These are phyloP conservation scores for Excoecaria agallocha DNA, from an alignment of 345 rosid genomes.

Conservation along the genomic window DNA sequence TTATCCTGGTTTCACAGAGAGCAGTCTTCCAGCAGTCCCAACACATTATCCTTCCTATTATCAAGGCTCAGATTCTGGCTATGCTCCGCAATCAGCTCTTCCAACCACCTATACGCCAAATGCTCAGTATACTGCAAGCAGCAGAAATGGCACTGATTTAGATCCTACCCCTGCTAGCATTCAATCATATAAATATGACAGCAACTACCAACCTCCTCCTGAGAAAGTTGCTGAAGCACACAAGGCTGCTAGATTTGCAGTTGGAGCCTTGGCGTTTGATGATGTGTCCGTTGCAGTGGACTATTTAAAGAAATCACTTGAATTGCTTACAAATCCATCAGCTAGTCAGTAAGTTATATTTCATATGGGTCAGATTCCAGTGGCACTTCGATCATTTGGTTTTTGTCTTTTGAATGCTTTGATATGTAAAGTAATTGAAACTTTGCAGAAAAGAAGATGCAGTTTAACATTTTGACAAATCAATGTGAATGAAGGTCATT, in stretches of 20 bases:
- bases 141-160: slow-evolving; percentile 39
- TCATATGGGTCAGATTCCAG: neutral
- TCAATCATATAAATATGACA: slow-evolving; percentile 62
- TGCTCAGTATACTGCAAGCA: slow-evolving; percentile 49
- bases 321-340: slow-evolving; percentile 70
- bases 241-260: slow-evolving; percentile 97
- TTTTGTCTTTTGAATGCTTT: slow-evolving; percentile 8
- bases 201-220: slow-evolving; percentile 80
- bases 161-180: slow-evolving; percentile 45
- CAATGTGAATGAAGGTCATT: slow-evolving; percentile 18
- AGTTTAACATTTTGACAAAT: neutral
- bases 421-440: slow-evolving; percentile 30
- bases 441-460: slow-evolving; percentile 10
- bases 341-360: slow-evolving; percentile 35
- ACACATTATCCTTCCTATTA: slow-evolving; percentile 58
- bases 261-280: slow-evolving; percentile 94
- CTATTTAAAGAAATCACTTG: slow-evolving; percentile 72
- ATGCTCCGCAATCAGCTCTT: slow-evolving; percentile 55
- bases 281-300: slow-evolving; percentile 87
- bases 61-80: slow-evolving; percentile 67
- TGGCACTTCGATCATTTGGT: slow-evolving; percentile 6
- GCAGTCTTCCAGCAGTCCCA: slow-evolving; percentile 67
- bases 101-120: slow-evolving; percentile 50
- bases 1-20: slow-evolving; percentile 81
- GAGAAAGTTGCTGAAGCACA: slow-evolving; percentile 90